Evolutionary conservation across 257 asterid genomes (phyloP), one percentile per base, ranked within the genome.

Genomic region (Parsonsia alboflavescens): DNA sequence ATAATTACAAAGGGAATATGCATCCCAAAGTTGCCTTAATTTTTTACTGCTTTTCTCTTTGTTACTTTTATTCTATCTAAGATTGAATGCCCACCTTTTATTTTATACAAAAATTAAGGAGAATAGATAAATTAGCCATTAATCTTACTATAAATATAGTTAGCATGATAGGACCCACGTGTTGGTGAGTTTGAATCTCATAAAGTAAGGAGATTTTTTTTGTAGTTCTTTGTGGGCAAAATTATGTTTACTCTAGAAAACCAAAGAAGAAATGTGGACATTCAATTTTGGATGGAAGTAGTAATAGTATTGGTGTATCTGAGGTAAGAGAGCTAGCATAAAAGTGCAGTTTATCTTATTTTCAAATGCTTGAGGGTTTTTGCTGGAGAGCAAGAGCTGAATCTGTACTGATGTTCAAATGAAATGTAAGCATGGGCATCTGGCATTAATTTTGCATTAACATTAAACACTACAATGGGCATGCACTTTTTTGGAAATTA

Each of bases 21-120:
- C 79, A 75, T 61, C 81, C 77, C 24, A 24, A 50, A n/a, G 2
- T 75, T 21, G 46, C 82, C 7, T 4, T 79, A 26, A 9, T 72
- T 3, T 49, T 33, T 0, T 85, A 86, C 71, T 78, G 86, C 30
- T 76, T n/a, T 15, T 21, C 59, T 21, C 26, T 22, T 54, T 54
- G 26, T 9, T 54, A 54, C 12, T 54, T 54, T 22, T 54, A 13
- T 48, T 52, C n/a, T 50, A n/a, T 52, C 57, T 52, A 52, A 52
- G 46, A 15, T 52, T 15, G 57, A 52, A 52, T 52, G n/a, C 17
- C 21, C 22, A 52, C n/a, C n/a, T 52, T 52, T 52, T 21, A 21
- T 52, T 52, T 52, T 16, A 19, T 52, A 52, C 21, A 52, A 52
- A 52, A 52, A 10, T 52, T 15, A 17, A 21, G 57, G 17, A 52